These are phyloP conservation scores for Mucor racemosus DNA, from an alignment of 371 early-diverging fungal genomes.

Conservation along the genomic window DNA sequence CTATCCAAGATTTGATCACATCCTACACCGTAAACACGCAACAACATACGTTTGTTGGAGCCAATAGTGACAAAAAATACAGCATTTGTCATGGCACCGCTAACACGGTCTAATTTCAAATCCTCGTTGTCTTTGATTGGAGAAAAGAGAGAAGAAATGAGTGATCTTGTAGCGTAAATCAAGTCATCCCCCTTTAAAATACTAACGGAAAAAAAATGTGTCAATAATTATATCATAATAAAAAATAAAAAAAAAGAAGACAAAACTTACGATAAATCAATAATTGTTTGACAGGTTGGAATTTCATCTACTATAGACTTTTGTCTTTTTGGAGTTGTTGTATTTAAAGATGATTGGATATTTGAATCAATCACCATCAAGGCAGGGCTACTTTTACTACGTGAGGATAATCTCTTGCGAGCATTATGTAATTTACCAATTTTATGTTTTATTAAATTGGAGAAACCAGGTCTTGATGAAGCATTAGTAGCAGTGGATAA, in stretches of 20 bases:
- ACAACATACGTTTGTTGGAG: slow-evolving; percentile 50
- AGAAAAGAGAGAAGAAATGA: slow-evolving; percentile 34
- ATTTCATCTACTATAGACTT: slow-evolving; percentile 12
- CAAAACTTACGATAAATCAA: slow-evolving; percentile 39
- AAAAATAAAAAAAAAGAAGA: not conserved
- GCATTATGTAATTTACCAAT: slow-evolving; percentile 18
- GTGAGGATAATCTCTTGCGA: slow-evolving; percentile 11
- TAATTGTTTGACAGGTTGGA: slow-evolving; percentile 30
- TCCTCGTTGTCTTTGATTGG: slow-evolving; percentile 36
- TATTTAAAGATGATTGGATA: not conserved
- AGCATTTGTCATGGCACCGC: slow-evolving; percentile 90
- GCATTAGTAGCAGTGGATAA: slow-evolving; percentile 15
- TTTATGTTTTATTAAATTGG: slow-evolving; percentile 14
- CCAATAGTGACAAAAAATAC: slow-evolving; percentile 72
- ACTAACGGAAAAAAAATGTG: slow-evolving; percentile 12
- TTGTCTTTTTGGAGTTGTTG: not conserved
- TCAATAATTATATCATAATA: not conserved
- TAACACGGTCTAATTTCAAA: slow-evolving; percentile 62
- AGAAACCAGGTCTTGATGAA: slow-evolving; percentile 5
- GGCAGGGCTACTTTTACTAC: slow-evolving; percentile 31
- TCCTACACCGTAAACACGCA: slow-evolving; percentile 82
- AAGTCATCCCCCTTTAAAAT: slow-evolving; percentile 38
- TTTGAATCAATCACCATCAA: slow-evolving; percentile 7
- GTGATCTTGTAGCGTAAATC: slow-evolving; percentile 19
- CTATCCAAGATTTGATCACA: slow-evolving; percentile 79